These are phyloP conservation scores for Bidens hawaiensis DNA, from an alignment of 140 eudicot genomes.

Conservation along the genomic window DNA sequence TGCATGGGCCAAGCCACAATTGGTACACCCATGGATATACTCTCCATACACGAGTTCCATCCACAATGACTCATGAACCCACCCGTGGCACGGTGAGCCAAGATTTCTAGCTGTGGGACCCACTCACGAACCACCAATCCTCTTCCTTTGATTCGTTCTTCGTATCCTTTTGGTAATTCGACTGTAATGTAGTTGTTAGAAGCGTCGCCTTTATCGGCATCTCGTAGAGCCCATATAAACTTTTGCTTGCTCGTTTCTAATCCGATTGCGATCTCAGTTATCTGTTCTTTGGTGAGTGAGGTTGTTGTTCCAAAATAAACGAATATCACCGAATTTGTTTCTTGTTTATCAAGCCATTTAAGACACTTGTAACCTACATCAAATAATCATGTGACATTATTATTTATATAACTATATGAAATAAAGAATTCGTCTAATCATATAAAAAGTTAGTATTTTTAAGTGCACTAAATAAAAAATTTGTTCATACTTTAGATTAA, in stretches of 20 bases:
- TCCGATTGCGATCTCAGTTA: slow-evolving; percentile 50
- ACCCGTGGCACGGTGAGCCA: slow-evolving; percentile 57
- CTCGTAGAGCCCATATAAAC: slow-evolving; percentile 69
- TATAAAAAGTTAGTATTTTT: too few species aligned
- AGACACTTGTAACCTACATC: slow-evolving; percentile 23
- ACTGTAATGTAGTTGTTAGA: slow-evolving; percentile 26
- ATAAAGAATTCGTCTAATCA: too few species aligned
- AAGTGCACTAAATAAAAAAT: too few species aligned
- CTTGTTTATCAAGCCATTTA: slow-evolving; percentile 71
- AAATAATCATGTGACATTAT: background rate
- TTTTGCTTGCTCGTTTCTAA: slow-evolving; percentile 50
- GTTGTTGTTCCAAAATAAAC: slow-evolving; percentile 67
- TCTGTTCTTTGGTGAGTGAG: slow-evolving; percentile 39
- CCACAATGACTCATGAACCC: slow-evolving; percentile 92
- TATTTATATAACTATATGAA: too few species aligned
- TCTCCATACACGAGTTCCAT: slow-evolving; percentile 81
- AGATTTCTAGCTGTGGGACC: slow-evolving; percentile 77
- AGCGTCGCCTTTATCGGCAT: slow-evolving; percentile 55
- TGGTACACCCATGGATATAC: slow-evolving; percentile 74
- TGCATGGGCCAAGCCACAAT: slow-evolving; percentile 93
- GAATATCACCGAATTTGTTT: slow-evolving; percentile 36
- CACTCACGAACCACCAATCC: slow-evolving; percentile 68
- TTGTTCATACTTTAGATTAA: too few species aligned
- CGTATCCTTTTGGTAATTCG: slow-evolving; percentile 63
- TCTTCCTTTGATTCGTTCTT: slow-evolving; percentile 41